Base-by-base conservation (phyloP, 352 stramenopile species). In the Pythium biforme region DNA sequence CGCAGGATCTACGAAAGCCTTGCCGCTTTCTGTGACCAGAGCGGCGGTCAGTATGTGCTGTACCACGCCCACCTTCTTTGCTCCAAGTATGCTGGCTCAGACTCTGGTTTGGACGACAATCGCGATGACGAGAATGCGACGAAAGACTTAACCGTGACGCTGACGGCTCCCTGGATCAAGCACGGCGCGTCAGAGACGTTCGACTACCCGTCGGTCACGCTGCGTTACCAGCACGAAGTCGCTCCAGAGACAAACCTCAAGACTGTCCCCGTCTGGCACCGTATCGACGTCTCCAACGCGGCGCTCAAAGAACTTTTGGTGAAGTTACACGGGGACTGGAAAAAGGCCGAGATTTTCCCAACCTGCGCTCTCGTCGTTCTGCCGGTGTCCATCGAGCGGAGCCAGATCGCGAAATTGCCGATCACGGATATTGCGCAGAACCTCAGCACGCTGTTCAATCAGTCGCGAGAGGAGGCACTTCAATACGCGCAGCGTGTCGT, bases 1-100 rank as follows among this genome's bases (percentile, higher is more conserved):
- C 50, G 23, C 4, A 19, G 11, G n/a, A 25, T 56, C 10, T 22
- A 22, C 11, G 20, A 56, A 0, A 20, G 33, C 6, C 31, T 56
- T 9, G 50, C 50, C 3, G 31, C 50, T 11, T 56, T 56, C 20
- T 56, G 50, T 27, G 9, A 17, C 20, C 50, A 46, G 23, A 56
- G 27, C 11, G 49, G 27, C n/a, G 49, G 1, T 3, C 15, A 43
- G 29, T 55, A 55, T 10, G 6, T 19, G 4, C 4, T 55, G 15
- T 39, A 53, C 25, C 26, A 34, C 23, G 46, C 46, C 4, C 7
- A 33, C 4, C 19, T 53, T 5, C 2, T 34, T 9, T 53, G 46
- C 23, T 37, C 26, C 37, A 43, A 43, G 37, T 20, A 19, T 14
- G 19, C 12, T 4, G 2, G 15, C 11, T 17, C 14, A n/a, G 37